Evolutionary conservation across 352 stramenopile species (phyloP).

Genomic region (Pythium myriotylum): DNA sequence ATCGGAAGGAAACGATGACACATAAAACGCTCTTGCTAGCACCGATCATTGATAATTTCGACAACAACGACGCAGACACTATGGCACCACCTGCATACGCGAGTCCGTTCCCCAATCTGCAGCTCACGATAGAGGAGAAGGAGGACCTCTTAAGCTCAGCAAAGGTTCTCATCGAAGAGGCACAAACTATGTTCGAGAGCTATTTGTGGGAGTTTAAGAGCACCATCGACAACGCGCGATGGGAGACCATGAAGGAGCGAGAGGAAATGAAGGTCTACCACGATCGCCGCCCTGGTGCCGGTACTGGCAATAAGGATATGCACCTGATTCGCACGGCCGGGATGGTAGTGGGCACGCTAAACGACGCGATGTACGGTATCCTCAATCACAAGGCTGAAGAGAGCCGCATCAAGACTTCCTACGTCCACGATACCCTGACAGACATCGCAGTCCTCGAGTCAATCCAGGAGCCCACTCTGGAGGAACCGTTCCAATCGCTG

Average conservation of each 20-base stretch:
- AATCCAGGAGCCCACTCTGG: slow-evolving; percentile 35
- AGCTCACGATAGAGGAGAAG: slow-evolving; percentile 47
- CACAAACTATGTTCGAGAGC: slow-evolving; percentile 42
- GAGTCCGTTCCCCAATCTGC: slow-evolving; percentile 48
- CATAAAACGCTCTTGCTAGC: too few relatives aligned
- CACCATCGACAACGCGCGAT: slow-evolving; percentile 38
- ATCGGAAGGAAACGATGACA: too few relatives aligned
- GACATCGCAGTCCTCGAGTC: slow-evolving; percentile 51
- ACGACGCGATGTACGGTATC: slow-evolving; percentile 64
- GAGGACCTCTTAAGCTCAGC: slow-evolving; percentile 43
- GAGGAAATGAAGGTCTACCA: slow-evolving; percentile 45
- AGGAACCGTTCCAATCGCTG: slow-evolving; percentile 55
- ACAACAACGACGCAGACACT: too few relatives aligned
- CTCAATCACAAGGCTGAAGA: slow-evolving; percentile 38
- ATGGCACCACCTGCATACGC: neutral
- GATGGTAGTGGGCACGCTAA: slow-evolving; percentile 43
- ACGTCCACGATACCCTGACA: slow-evolving; percentile 44
- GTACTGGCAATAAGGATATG: slow-evolving; percentile 15
- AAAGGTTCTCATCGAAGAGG: slow-evolving; percentile 50
- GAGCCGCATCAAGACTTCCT: slow-evolving; percentile 58
- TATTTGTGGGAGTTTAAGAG: slow-evolving; percentile 39
- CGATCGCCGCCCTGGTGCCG: too few relatives aligned
- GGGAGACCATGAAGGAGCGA: slow-evolving; percentile 45
- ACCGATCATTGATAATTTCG: too few relatives aligned
- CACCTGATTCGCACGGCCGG: slow-evolving; percentile 26